Base-by-base conservation (phyloP, 2,329 filamentous ascomycete genomes). In the Chaetomiaceae sp. region DNA sequence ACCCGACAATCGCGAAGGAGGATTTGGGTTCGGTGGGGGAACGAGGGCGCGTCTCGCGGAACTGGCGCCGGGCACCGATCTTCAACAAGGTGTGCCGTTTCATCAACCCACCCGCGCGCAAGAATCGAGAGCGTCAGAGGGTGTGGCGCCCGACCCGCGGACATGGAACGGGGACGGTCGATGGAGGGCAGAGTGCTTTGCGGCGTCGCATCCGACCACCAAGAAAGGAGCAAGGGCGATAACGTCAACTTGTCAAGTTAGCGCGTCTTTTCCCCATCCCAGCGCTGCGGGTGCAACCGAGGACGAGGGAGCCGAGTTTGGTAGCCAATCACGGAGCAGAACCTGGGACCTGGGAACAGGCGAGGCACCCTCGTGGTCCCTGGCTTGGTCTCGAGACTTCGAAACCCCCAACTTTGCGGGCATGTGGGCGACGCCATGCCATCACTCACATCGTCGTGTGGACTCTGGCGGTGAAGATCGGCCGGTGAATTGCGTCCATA, bases 151-250 rank as follows among this genome's bases (percentile, higher is more conserved):
- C 23, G 51, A 54, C 45, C 51, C 51, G 51, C 19, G 33, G 51
- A 54, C 51, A 45, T 54, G 51, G 45, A 49, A 49, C 51, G 51
- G 51, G 51, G 45, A 53, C 45, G 23, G 17, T 31, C 33, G 39
- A 45, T 44, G 22, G 31, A 39, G 23, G 36, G 40, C 22, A 9
- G 38, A 20, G 15, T 22, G 36, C 50, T 29, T 39, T 25, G 44
- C n/a, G n/a, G 44, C 20, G 45, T 53, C 17, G 37, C 42, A 54
- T 51, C n/a, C 47, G 29, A 47, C 47, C 51, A 31, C 44, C 51
- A 34, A 42, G 20, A 22, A 17, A 17, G 14, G 34, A 19, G 1
- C 23, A 31, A 37, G 14, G 19, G 17, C n/a, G 9, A 9, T n/a
- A n/a, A 4, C 14, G 47, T 43, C 17, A 33, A 43, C 5, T 9